Evolutionary conservation across 306 rosid species (phyloP), one percentile per base, ranked within the genome.

Genomic region (Fragaria iinumae): DNA sequence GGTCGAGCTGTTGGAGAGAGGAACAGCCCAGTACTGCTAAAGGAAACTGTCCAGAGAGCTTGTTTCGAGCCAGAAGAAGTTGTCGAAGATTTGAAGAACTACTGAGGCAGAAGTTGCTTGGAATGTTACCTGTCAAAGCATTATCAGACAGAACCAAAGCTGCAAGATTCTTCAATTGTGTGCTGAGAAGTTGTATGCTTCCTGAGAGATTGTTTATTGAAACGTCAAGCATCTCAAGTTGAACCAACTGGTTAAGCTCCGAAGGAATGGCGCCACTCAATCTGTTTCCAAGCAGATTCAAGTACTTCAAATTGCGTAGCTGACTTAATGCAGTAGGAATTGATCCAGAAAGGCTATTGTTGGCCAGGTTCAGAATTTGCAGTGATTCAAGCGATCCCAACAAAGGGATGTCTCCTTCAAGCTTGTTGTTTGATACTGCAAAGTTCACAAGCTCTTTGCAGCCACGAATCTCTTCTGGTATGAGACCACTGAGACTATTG

Each of bases 201-300:
- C 99, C 97, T 62, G 97, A 89, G 39, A 92, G 88, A 72, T 87
- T 84, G 92, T 95, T 92, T 74, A 52, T 78, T 39, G 97, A 95
- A n/a, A 95, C 86, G 82, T 95, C 99, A 44, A 92, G 84, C 73
- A 73, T 81, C 86, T 92, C 86, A 66, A 92, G 86, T 75, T 73
- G 96, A 68, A 75, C 75, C 74, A 92, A 75, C 73, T 68, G 80
- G 83, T 92, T 92, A 53, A 95, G 86, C 96, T 82, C 89, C 0
- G 78, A 67, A 53, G 99, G 99, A 74, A 95, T 85, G 70, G 87
- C 83, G 1, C 97, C 97, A 53, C 62, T 84, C 55, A 95, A 78
- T 73, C 83, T 83, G 85, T 95, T 95, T 81, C 97, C 97, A 21
- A 88, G 89, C 83, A 95, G 86, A 81, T 84, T 92, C 62, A 95